Evolutionary conservation across 805 yeast genomes (phyloP).

Genomic region (Yarrowia sp.): DNA sequence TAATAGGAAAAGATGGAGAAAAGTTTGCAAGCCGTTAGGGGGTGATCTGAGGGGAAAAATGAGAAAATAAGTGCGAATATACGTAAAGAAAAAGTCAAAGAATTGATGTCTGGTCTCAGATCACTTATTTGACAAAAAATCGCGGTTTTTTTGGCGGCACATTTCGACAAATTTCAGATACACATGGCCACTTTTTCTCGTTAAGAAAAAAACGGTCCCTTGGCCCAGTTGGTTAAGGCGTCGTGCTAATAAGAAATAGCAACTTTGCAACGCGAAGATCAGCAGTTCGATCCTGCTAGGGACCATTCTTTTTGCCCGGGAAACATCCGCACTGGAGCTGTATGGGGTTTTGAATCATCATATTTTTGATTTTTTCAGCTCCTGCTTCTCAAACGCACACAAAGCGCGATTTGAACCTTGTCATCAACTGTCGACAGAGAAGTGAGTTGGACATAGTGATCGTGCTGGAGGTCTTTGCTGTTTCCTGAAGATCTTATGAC

Average conservation of each 20-base stretch:
- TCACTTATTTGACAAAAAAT: no score
- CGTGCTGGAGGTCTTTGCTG: no score
- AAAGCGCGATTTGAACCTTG: neutral
- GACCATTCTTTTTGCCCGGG: slow-evolving; percentile 43
- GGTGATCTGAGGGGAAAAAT: neutral
- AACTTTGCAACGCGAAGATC: slow-evolving; percentile 54
- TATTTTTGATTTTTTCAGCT: neutral
- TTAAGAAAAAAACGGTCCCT: slow-evolving; percentile 10
- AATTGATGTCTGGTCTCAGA: neutral
- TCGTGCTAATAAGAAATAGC: slow-evolving; percentile 38
- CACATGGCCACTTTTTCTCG: no score
- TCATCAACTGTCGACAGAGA: neutral
- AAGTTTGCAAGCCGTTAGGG: neutral
- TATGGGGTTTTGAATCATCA: neutral
- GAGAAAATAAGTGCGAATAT: neutral
- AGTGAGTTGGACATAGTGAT: neutral
- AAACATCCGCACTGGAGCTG: no score
- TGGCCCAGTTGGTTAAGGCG: slow-evolving; percentile 39
- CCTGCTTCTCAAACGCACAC: neutral
- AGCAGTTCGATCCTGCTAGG: slow-evolving; percentile 56
- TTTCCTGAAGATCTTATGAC: no score
- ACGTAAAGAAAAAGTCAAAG: neutral
- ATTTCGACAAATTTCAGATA: no score
- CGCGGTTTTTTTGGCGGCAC: no score
- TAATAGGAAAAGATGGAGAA: neutral